Evolutionary conservation across 805 yeast species (phyloP).

Genomic region (Debaryomyces maramus): DNA sequence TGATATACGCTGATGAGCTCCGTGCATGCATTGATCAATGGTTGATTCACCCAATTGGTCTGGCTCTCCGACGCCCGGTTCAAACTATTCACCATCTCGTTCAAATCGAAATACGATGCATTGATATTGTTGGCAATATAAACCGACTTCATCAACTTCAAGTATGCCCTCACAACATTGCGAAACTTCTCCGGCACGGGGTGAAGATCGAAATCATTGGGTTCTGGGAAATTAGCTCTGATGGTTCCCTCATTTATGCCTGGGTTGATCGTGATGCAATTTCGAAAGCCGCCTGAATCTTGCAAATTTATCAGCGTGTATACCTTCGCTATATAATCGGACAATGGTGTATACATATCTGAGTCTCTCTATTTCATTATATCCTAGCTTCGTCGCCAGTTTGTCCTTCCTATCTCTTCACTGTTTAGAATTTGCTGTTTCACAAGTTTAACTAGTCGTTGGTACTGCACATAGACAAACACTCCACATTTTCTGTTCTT

Average conservation of each 20-base stretch:
- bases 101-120: constrained; percentile 31
- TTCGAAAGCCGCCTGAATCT: constrained; percentile 18
- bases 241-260: constrained; percentile 27
- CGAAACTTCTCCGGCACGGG: constrained; percentile 37
- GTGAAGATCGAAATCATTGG: constrained; percentile 42
- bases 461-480: background rate
- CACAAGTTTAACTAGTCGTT: no score
- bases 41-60: constrained; percentile 51
- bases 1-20: constrained; percentile 43
- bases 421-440: no score
- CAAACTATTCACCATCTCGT: constrained; percentile 44
- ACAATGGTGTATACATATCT: constrained; percentile 7
- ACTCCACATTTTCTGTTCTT: background rate
- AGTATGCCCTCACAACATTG: constrained; percentile 31
- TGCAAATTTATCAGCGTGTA: constrained; percentile 17
- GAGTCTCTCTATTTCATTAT: background rate
- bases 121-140: constrained; percentile 33
- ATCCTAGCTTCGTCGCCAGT: no score
- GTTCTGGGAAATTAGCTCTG: constrained; percentile 34
- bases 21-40: constrained; percentile 41
- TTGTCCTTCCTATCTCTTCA: no score
- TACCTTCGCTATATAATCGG: constrained; percentile 23
- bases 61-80: constrained; percentile 56
- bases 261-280: constrained; percentile 37
- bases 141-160: constrained; percentile 36